Base-by-base conservation (phyloP, 2,329 filamentous ascomycete species). In the Aquanectria penicillioides region DNA sequence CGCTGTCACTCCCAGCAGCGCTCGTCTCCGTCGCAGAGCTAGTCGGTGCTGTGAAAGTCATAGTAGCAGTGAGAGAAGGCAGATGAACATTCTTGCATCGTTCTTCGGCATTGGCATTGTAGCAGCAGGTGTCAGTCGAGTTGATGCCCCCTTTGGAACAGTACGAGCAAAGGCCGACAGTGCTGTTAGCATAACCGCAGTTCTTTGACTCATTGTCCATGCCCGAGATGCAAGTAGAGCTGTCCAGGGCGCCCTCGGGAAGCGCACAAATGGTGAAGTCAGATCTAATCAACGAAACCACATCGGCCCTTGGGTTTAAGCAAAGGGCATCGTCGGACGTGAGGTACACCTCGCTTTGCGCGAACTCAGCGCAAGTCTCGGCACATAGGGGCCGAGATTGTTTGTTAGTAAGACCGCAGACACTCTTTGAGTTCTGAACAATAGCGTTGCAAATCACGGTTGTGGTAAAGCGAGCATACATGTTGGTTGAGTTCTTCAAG, bases 41-140 rank as follows among this genome's bases (percentile, higher is more conserved):
- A 2, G 80, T 81, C 13, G 81, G 75, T 4, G 78, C 75, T 6
- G 80, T 76, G 57, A 90, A 86, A 6, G 83, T 83, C 62, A 94
- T 85, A 9, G 88, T 88, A 10, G 90, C 85, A 12, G 88, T 87
- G 43, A 93, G 89, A 1, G 87, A 86, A 0, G 95, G 95, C 6
- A 99, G 80, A 22, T 85, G 81, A n/a, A 99, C 91, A 47, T 86
- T 86, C 46, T 85, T 78, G 74, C 95, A 99, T 63, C 88, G 86
- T 22, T 79, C 78, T 57, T 92, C 85, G n/a, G 90, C 89, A 61
- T 93, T 83, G 5, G 94, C 88, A 69, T 88, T 93, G 71, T 93
- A 89, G 76, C 95, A 99, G 80, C 95, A 99, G 4, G 94, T 96
- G 74, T 98, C 94, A 47, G 94, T 98, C 9, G 93, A 90, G 76